Percentiles rank a stretch among this genome's conserved stretches.
Conservation (phyloP, 495 filamentous ascomycete species). For the Aspergillus taichungensis region DNA sequence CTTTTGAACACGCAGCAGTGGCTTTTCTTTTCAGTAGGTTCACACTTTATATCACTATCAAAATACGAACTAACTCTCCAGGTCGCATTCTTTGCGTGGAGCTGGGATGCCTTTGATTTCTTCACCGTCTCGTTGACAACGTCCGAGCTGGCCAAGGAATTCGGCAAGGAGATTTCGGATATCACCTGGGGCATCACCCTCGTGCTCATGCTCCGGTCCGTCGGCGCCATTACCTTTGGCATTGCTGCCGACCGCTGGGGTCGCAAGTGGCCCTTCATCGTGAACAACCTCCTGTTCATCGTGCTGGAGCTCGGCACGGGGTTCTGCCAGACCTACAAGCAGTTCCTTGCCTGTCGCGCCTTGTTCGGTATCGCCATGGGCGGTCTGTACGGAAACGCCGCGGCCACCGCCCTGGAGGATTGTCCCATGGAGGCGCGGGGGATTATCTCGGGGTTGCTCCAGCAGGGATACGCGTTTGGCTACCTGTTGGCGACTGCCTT, state of each 20-base stretch:
- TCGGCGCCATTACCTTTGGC: conserved; percentile 67
- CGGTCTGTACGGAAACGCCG: conserved; percentile 79
- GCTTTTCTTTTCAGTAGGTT: conserved; percentile 63
- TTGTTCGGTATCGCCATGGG: conserved; percentile 91
- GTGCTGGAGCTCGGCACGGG: conserved; percentile 71
- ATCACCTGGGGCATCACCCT: conserved; percentile 91
- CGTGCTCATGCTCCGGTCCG: conserved; percentile 70
- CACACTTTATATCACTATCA: not conserved
- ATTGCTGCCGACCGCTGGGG: conserved; percentile 76
- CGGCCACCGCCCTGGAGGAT: conserved; percentile 79
- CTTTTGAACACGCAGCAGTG: conserved; percentile 69
- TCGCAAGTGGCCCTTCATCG: conserved; percentile 79
- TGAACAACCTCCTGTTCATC: conserved; percentile 79
- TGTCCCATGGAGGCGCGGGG: conserved; percentile 66
- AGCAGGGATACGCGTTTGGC: conserved; percentile 86
- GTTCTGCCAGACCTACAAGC: conserved; percentile 66
- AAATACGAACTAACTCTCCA: conserved; percentile 6
- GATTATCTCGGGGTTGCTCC: conserved; percentile 70
- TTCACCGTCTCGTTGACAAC: conserved; percentile 81
- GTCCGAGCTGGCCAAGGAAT: conserved; percentile 54
- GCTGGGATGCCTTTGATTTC: conserved; percentile 87
- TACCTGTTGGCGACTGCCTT: conserved; percentile 77
- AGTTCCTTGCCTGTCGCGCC: conserved; percentile 72
- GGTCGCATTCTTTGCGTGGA: conserved; percentile 64
- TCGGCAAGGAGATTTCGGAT: conserved; percentile 57